phyloP scores from a whole-genome alignment of 1,284 basidiomycete species.

The Athelia psychrophila region DNA sequence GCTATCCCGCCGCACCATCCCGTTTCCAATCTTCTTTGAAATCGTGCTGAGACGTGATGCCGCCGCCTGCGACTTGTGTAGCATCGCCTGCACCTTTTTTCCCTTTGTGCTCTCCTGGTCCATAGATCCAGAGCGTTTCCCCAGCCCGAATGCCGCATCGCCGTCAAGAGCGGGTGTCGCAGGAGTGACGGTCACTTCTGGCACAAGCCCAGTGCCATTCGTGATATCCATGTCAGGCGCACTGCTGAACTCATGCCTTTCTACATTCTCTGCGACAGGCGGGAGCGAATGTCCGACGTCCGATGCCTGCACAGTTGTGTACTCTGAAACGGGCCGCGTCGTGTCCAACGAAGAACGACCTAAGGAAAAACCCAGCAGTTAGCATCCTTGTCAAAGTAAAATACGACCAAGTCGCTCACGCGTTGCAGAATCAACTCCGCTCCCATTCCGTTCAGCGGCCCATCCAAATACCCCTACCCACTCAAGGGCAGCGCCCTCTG shows the following conservation, averaged over 20 bases:
- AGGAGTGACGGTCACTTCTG: conserved; percentile 21
- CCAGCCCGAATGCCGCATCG: conserved; percentile 8
- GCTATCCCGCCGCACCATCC: conserved; percentile 53
- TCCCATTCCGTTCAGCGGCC: conserved; percentile 63
- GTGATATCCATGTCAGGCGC: conserved; percentile 14
- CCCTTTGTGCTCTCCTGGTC: conserved; percentile 47
- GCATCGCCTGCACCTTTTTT: conserved; percentile 70
- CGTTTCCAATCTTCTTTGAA: conserved; percentile 71
- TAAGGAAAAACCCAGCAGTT: conserved; percentile 8
- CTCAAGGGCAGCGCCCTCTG: conserved; percentile 78
- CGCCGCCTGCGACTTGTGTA: conserved; percentile 69
- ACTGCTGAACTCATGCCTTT: too few species aligned
- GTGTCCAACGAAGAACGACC: conserved; percentile 29
- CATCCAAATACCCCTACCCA: conserved; percentile 89
- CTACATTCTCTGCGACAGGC: conserved; percentile 10
- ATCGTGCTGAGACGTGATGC: conserved; percentile 76
- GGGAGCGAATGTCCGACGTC: conserved; percentile 1
- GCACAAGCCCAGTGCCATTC: conserved; percentile 22
- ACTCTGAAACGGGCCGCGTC: neutral
- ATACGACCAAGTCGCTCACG: conserved; percentile 12
- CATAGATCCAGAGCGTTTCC: conserved; percentile 25
- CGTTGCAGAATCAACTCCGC: conserved; percentile 11
- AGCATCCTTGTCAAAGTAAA: neutral
- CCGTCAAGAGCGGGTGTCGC: conserved; percentile 26
- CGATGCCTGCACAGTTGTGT: neutral